Percentiles rank a stretch among this genome's conserved stretches.
Conservation (phyloP, 176 grass and related monocot species). For the Olyra latifolia region DNA sequence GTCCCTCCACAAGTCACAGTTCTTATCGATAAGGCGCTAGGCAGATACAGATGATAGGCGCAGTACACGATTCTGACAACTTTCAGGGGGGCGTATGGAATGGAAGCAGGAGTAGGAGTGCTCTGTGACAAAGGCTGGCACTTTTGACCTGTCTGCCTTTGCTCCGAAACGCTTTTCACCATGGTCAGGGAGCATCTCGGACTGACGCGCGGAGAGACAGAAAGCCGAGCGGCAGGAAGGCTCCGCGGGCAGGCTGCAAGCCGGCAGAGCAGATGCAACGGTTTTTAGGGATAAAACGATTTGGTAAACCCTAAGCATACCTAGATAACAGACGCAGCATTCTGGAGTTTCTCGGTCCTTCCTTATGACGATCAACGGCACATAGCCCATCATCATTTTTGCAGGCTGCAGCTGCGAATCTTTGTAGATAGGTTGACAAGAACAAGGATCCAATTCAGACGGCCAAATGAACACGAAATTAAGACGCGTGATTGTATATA, state of each 20-base stretch:
- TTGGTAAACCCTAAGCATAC: no score
- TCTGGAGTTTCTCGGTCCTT: no score
- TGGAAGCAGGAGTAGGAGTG: not conserved
- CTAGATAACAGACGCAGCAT: no score
- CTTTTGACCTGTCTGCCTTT: constrained; percentile 3
- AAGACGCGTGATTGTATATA: constrained; percentile 4
- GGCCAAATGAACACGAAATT: not conserved
- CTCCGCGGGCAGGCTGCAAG: not conserved
- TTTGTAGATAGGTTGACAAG: not conserved
- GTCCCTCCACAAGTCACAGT: not conserved
- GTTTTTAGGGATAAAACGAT: no score
- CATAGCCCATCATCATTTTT: no score
- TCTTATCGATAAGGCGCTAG: not conserved
- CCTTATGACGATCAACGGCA: no score
- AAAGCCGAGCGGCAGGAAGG: not conserved
- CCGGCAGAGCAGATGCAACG: no score
- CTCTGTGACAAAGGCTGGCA: not conserved
- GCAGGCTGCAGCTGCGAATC: no score
- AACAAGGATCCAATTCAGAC: not conserved
- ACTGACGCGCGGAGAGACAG: not conserved
- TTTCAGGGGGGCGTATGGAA: not conserved
- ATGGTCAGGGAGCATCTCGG: not conserved
- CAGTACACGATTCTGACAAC: not conserved
- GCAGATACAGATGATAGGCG: not conserved
- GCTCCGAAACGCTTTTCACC: not conserved